Evolutionary conservation across 2,329 filamentous ascomycete genomes (phyloP).

Genomic region (Sporothrix euskadiensis): DNA sequence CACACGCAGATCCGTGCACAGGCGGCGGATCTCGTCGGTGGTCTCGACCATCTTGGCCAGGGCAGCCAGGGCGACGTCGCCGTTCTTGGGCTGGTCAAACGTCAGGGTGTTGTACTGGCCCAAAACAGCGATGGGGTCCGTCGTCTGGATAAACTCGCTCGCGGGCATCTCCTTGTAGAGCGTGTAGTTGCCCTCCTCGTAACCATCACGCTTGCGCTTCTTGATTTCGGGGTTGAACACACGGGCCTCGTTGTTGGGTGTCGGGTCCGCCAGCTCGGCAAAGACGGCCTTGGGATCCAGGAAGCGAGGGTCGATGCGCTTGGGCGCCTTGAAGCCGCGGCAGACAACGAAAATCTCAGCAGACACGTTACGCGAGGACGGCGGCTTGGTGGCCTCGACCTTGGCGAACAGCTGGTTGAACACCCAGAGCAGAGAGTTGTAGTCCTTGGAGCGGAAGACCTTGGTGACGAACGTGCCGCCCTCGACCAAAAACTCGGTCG

Average conservation of each 20-base stretch:
- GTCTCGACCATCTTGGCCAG: conserved; percentile 85
- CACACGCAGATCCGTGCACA: conserved; percentile 83
- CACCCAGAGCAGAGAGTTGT: conserved; percentile 93
- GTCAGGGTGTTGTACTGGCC: conserved; percentile 81
- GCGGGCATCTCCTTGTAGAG: conserved; percentile 88
- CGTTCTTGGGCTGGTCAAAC: conserved; percentile 76
- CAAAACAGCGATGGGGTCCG: conserved; percentile 88
- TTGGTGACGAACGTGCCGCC: conserved; percentile 96
- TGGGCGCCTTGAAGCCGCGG: conserved; percentile 91
- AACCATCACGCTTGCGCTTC: conserved; percentile 96
- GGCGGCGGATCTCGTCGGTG: conserved; percentile 74
- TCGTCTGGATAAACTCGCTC: conserved; percentile 90
- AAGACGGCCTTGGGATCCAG: conserved; percentile 88
- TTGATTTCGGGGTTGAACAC: conserved; percentile 97
- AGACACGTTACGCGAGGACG: conserved; percentile 91
- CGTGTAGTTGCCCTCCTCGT: conserved; percentile 92
- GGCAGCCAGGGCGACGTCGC: conserved; percentile 83
- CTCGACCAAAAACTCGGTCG: conserved; percentile 86
- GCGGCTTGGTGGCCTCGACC: conserved; percentile 96
- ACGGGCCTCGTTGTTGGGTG: conserved; percentile 94
- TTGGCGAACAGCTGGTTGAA: conserved; percentile 95
- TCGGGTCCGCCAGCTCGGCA: conserved; percentile 80
- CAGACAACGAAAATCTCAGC: conserved; percentile 99
- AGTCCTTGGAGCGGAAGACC: conserved; percentile 95
- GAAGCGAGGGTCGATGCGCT: conserved; percentile 88